Percentiles rank a stretch among this genome's conserved stretches.
Conservation (phyloP, 306 rosid genomes). For the Citrullus amarus region DNA sequence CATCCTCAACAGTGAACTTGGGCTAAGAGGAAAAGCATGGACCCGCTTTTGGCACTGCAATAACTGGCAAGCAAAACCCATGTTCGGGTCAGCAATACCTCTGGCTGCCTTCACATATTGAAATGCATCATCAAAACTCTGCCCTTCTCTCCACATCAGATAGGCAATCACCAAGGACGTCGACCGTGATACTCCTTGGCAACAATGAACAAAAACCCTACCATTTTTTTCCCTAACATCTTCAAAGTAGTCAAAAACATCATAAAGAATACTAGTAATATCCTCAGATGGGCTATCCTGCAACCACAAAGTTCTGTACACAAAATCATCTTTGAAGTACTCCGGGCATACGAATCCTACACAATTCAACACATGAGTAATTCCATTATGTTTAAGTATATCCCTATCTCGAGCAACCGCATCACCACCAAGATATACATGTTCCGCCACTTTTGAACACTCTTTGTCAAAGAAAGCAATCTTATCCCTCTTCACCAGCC, state of each 20-base stretch:
- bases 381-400: slow-evolving; percentile 74
- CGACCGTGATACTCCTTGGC: slow-evolving; percentile 98
- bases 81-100: slow-evolving; percentile 96
- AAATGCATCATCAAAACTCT: slow-evolving; percentile 98
- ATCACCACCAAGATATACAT: slow-evolving; percentile 94
- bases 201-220: slow-evolving; percentile 95
- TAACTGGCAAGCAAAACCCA: slow-evolving; percentile 98
- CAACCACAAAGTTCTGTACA: slow-evolving; percentile 90
- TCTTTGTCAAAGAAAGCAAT: slow-evolving; percentile 95
- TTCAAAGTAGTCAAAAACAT: slow-evolving; percentile 96
- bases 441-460: slow-evolving; percentile 92
- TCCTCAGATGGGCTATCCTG: slow-evolving; percentile 98
- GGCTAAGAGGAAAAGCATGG: slow-evolving; percentile 93
- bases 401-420: slow-evolving; percentile 95
- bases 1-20: slow-evolving; percentile 93
- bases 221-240: slow-evolving; percentile 90
- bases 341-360: slow-evolving; percentile 98
- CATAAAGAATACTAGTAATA: slow-evolving; percentile 86
- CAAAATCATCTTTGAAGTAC: slow-evolving; percentile 75
- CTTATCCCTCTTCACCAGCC: slow-evolving; percentile 93
- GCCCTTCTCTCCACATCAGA: slow-evolving; percentile 99
- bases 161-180: slow-evolving; percentile 96
- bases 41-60: slow-evolving; percentile 98
- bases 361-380: slow-evolving; percentile 88
- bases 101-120: slow-evolving; percentile 98